Evolutionary conservation across 768 basidiomycete genomes (phyloP), one percentile per base, ranked within the genome.

Genomic region (Mycena leptocephala): DNA sequence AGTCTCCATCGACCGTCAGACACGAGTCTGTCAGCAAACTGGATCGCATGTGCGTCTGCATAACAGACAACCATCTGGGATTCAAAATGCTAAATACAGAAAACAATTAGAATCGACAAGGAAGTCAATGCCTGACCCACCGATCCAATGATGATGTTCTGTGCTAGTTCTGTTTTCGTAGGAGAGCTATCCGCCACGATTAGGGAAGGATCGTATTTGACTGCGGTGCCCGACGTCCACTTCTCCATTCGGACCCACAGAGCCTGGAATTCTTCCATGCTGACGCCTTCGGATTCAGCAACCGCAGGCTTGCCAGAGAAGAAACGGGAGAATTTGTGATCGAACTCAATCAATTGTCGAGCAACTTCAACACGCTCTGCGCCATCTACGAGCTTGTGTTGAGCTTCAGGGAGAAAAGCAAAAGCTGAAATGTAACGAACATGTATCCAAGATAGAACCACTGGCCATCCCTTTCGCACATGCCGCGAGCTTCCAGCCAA

Each of bases 321-420:
- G 26, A 87, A 79, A 11, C 80, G 80, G 3, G 84, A 80, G 74
- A 87, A 83, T 74, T 85, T 84, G 59, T 82, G 81, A 78, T 88
- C 87, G 63, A 86, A 87, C 59, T 85, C 80, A 76, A 88, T 87
- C 41, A 89, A 83, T 24, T 86, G 83, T 55, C 85, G 80, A 0
- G 87, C 88, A 69, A 79, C 83, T 56, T 82, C 81, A 22, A 84
- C 82, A 5, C 89, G 82, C 72, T 89, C 89, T 20, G 10, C 30
- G 20, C 61, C 70, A 37, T 78, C 76, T 77, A 22, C 3, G 26
- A 9, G 20, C 26, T 2, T 22, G 18, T 14, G 14, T 62, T 48
- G 10, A 33, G 8, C 6, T 11, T 37, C 35, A 61, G 59, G 11
- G n/a, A n/a, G n/a, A 46, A 24, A 11, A 32, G 3, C 33, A 37